Conservation (phyloP, 108 stramenopile species). For the Cylindrotheca fusiformis region DNA sequence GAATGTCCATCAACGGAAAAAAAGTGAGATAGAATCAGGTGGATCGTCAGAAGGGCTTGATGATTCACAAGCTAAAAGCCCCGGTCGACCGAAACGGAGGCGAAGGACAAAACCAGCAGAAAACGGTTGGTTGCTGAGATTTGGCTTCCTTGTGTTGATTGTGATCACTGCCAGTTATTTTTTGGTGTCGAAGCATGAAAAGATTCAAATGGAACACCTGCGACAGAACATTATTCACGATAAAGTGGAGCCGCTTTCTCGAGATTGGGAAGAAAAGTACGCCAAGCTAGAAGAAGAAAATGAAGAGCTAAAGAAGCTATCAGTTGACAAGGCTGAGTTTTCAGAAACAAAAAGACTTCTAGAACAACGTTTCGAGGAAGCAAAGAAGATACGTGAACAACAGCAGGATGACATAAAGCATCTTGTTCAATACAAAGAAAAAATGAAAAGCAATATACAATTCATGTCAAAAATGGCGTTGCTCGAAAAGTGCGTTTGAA, state of each 20-base stretch:
- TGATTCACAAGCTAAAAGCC: neutral
- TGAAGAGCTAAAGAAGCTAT: neutral
- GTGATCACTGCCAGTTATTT: conserved; percentile 12
- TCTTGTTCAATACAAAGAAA: conserved; percentile 1
- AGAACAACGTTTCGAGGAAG: neutral
- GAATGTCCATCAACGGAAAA: neutral
- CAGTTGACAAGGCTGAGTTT: neutral
- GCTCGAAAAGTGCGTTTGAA: conserved; percentile 36
- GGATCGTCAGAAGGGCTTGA: neutral
- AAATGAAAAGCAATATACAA: conserved; percentile 30
- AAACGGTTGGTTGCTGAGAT: conserved; percentile 11
- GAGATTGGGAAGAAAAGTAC: conserved; percentile 19
- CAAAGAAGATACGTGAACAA: neutral
- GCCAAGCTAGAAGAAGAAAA: conserved; percentile 18
- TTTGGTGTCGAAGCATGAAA: conserved; percentile 19
- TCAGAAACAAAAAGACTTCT: conserved; percentile 5
- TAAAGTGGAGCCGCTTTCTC: conserved; percentile 18
- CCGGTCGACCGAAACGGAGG: neutral
- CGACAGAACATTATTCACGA: conserved; percentile 19
- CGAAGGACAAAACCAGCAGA: neutral
- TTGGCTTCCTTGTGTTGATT: conserved; percentile 12
- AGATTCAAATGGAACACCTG: conserved; percentile 13
- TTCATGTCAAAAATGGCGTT: conserved; percentile 12
- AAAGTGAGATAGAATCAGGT: conserved; percentile 5
- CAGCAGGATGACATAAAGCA: conserved; percentile 1